These are phyloP conservation scores for Neonectria neomacrospora DNA, from an alignment of 2,329 filamentous ascomycete species.

Conservation along the genomic window DNA sequence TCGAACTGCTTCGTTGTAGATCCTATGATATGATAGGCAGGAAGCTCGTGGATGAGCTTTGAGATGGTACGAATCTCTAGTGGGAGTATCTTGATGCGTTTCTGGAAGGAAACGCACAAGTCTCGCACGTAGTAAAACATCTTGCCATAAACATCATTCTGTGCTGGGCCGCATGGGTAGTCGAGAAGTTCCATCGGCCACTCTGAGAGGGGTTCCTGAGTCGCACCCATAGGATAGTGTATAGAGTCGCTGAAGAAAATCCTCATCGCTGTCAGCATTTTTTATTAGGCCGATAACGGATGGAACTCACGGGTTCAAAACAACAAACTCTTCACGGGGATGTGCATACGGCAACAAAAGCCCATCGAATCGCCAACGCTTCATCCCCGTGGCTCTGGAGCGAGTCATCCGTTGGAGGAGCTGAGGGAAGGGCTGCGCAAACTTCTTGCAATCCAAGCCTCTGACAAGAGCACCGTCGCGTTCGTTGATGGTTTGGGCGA, in stretches of 20 bases:
- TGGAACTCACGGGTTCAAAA: constrained; percentile 39
- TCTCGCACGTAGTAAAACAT: constrained; percentile 44
- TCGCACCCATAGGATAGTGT: constrained; percentile 14
- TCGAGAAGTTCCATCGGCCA: constrained; percentile 45
- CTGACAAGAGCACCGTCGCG: constrained; percentile 4
- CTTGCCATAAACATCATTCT: constrained; percentile 45
- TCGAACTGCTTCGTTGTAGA: constrained; percentile 23
- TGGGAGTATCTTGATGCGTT: constrained; percentile 6
- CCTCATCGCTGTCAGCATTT: constrained; percentile 19
- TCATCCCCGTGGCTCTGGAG: constrained; percentile 26
- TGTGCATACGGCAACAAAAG: constrained; percentile 40
- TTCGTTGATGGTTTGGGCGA: background rate
- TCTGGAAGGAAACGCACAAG: constrained; percentile 37
- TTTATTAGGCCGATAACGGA: no score
- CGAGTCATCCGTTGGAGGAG: constrained; percentile 32
- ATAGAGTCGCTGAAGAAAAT: constrained; percentile 25
- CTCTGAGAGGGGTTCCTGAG: constrained; percentile 42
- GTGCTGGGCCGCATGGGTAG: constrained; percentile 22
- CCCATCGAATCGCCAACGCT: constrained; percentile 39
- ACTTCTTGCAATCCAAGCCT: constrained; percentile 18
- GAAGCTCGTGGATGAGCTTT: background rate
- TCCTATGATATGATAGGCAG: background rate
- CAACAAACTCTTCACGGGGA: constrained; percentile 27
- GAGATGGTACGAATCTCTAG: constrained; percentile 19
- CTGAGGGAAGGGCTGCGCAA: constrained; percentile 10